phyloP scores from a whole-genome alignment of 2,329 filamentous ascomycete genomes.

The Aspergillus latus region DNA sequence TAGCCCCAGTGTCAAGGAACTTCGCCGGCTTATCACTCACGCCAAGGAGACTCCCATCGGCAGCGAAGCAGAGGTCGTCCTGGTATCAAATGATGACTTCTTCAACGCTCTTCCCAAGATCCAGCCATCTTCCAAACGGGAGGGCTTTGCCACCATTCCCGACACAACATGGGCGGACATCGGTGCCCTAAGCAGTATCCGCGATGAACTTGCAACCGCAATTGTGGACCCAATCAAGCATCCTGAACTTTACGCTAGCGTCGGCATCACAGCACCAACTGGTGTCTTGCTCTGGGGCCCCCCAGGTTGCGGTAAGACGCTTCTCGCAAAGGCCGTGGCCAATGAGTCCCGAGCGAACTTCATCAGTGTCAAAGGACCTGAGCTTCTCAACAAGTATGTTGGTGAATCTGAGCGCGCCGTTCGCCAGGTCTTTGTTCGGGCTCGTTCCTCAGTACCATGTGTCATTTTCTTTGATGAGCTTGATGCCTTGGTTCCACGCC shows the following conservation, averaged over 20 bases:
- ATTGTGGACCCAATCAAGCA: slow-evolving; percentile 88
- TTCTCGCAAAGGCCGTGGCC: slow-evolving; percentile 92
- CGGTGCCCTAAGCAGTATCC: slow-evolving; percentile 76
- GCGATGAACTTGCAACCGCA: slow-evolving; percentile 76
- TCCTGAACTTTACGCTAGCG: slow-evolving; percentile 71
- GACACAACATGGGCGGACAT: slow-evolving; percentile 92
- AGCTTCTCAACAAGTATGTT: slow-evolving; percentile 95
- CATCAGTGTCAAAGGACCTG: slow-evolving; percentile 95
- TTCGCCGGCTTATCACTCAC: slow-evolving; percentile 56
- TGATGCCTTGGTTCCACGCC: slow-evolving; percentile 83
- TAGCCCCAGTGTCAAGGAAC: slow-evolving; percentile 44
- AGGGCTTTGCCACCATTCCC: slow-evolving; percentile 93
- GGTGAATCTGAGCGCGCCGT: slow-evolving; percentile 94
- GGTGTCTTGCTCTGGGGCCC: slow-evolving; percentile 96
- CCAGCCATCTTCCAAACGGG: slow-evolving; percentile 78
- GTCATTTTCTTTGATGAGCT: slow-evolving; percentile 98
- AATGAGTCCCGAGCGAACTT: slow-evolving; percentile 97
- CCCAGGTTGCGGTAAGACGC: slow-evolving; percentile 93
- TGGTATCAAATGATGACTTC: slow-evolving; percentile 69
- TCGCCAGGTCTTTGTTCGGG: slow-evolving; percentile 85
- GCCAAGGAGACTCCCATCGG: slow-evolving; percentile 54
- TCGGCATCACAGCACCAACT: slow-evolving; percentile 77
- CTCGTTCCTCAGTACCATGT: slow-evolving; percentile 81
- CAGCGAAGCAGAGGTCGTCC: slow-evolving; percentile 54
- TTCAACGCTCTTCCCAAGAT: slow-evolving; percentile 71